Evolutionary conservation across 2,329 filamentous ascomycete species (phyloP), one percentile per base, ranked within the genome.

Genomic region (Cordyceps farinosa): DNA sequence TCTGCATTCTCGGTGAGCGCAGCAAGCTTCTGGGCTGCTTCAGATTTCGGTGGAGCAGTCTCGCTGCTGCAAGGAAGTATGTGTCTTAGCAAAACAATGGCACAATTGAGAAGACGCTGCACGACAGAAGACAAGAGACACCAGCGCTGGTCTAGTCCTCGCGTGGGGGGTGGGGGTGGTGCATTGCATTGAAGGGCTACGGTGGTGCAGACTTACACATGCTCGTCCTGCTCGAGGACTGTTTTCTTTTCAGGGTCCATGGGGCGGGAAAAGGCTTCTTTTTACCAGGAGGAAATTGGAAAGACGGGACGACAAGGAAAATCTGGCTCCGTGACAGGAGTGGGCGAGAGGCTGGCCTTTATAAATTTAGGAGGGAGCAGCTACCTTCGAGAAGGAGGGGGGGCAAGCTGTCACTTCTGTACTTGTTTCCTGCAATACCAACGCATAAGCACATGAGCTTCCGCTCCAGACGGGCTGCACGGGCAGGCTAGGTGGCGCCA

Each of bases 1-100:
- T 70, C 68, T 34, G 68, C 15, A 36, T 69, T 69, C 15, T 70
- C 64, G 11, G 63, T 54, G 40, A 72, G 61, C 7, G 61, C 61
- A 11, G 61, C 58, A 5, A 67, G 62, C 56, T 66, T 67, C 44
- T 59, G n/a, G 13, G 47, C 57, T 8, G 42, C 53, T 29, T 63
- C 61, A 2, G 61, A 58, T 15, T 29, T 52, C 22, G 38, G 36
- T 5, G 22, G 36, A 27, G 34, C 48, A 38, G 45, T n/a, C 9
- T 50, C 42, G 9, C 9, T 55, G 44, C 52, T 44, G 52, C 40
- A 34, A 22, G 13, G 5, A 27, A 3, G 5, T 11, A 6, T 15
- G 22, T 15, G 44, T 56, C 8, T 56, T 32, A 50, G 40, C 22
- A 47, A n/a, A 45, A 30, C 22, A 52, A 34, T 17, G n/a, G 22